Evolutionary conservation across 495 filamentous ascomycete genomes (phyloP), one percentile per base, ranked within the genome.

Genomic region (Xylaria cubensis): DNA sequence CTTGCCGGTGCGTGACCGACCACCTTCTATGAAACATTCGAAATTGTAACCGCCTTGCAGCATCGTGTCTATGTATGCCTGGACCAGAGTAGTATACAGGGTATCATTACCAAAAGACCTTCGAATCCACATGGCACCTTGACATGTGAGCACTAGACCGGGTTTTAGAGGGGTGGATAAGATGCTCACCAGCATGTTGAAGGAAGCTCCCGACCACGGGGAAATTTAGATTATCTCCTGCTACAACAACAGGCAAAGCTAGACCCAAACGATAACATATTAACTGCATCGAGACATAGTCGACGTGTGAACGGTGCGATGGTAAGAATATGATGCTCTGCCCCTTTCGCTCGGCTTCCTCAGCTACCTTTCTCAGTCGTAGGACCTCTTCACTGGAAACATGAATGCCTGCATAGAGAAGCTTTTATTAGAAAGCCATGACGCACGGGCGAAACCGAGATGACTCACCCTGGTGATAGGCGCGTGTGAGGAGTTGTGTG

Each of bases 321-420:
- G 96, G 96, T 68, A 99, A 81, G 80, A 99, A 99, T 62, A 99
- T 93, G 71, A 98, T 96, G 64, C 93, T 97, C 79, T 97, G 94
- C 80, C 97, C 97, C 74, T 95, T 93, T 76, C 88, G 87, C 51
- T 90, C 90, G 1, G 96, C 95, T 78, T 92, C 84, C 74, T 93
- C 89, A 8, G 96, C 96, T 26, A 97, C 92, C 2, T 86, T 90
- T 51, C 95, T 84, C 63, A 99, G 79, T 21, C 93, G 88, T 51
- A 96, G 78, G 48, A 99, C 92, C 82, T 99, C 96, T 78, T 97
- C 94, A 77, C 93, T 96, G 9, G 93, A 97, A 26, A 98, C 93
- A 79, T 98, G 96, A 64, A 99, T 96, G n/a, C 77, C 77, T 79
- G 19, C 39, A 44, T 13, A 13, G 15, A 41, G 24, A 29, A 13